Evolutionary conservation across 352 stramenopile genomes (phyloP).

Genomic region (Phytophthora syringae): DNA sequence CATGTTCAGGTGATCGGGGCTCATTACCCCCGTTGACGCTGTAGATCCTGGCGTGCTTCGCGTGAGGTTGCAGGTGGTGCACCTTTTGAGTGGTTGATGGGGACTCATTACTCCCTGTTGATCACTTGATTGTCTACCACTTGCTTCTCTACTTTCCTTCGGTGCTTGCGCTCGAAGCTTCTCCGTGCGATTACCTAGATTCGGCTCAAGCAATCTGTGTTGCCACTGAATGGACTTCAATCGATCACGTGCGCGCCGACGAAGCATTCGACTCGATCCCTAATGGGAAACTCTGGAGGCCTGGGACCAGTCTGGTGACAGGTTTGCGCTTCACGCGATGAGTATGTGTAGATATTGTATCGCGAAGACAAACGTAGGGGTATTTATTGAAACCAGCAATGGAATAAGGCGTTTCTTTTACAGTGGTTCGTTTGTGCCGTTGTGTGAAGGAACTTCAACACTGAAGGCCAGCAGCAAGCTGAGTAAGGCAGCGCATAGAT

Average conservation of each 20-base stretch:
- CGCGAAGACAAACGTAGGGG: constrained; percentile 19
- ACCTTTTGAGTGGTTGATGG: constrained; percentile 9
- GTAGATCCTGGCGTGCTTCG: constrained; percentile 25
- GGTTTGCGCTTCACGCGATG: constrained; percentile 7
- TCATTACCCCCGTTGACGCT: constrained; percentile 43
- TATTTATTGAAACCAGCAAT: constrained; percentile 47
- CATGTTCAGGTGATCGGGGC: constrained; percentile 33
- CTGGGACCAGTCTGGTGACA: constrained; percentile 8
- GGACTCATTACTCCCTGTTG: constrained; percentile 45
- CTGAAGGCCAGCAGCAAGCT: background rate
- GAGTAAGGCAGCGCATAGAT: background rate
- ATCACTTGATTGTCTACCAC: constrained; percentile 3
- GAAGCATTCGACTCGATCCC: constrained; percentile 8
- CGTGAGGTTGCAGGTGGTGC: constrained; percentile 13
- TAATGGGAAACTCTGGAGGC: background rate
- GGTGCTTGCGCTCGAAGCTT: constrained; percentile 1
- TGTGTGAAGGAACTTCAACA: background rate
- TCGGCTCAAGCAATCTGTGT: too few species aligned
- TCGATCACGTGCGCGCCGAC: background rate
- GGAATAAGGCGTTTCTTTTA: constrained; percentile 19
- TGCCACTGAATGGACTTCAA: background rate
- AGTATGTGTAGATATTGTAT: constrained; percentile 40
- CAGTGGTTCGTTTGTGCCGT: background rate
- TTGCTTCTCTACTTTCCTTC: constrained; percentile 23
- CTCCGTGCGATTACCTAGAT: constrained; percentile 3